phyloP scores from a whole-genome alignment of 2,329 filamentous ascomycete species.

The Aspergillus oerlinghausenensis region DNA sequence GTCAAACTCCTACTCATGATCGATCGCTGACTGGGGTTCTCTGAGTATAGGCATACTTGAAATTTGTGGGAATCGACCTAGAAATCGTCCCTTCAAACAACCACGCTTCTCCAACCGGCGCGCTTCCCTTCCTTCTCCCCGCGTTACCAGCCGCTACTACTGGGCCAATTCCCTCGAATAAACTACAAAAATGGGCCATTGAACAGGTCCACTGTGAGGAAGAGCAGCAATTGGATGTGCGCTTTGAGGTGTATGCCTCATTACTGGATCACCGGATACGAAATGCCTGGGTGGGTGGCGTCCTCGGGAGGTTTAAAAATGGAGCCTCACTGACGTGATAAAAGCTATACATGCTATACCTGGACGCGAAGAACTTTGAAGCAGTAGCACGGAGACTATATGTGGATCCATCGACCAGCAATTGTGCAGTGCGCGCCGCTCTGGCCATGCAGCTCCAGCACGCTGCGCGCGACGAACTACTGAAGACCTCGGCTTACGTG shows the following conservation, averaged over 20 bases:
- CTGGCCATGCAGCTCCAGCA: slow-evolving; percentile 63
- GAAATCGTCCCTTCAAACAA: slow-evolving; percentile 71
- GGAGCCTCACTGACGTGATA: neutral
- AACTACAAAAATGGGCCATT: slow-evolving; percentile 65
- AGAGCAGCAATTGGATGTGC: slow-evolving; percentile 50
- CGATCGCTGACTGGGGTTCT: neutral
- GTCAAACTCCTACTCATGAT: neutral
- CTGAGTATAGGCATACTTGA: slow-evolving; percentile 67
- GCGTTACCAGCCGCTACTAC: slow-evolving; percentile 35
- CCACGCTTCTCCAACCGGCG: slow-evolving; percentile 83
- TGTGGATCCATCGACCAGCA: slow-evolving; percentile 58
- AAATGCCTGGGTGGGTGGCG: slow-evolving; percentile 68
- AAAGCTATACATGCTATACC: slow-evolving; percentile 75
- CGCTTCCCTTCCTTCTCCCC: slow-evolving; percentile 82
- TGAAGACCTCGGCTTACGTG: slow-evolving; percentile 55
- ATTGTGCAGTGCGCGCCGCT: slow-evolving; percentile 57
- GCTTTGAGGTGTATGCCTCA: slow-evolving; percentile 71
- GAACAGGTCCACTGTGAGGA: slow-evolving; percentile 45
- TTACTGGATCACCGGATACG: slow-evolving; percentile 74
- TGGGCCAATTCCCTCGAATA: slow-evolving; percentile 56
- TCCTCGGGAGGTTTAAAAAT: neutral
- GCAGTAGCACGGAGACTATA: slow-evolving; percentile 68
- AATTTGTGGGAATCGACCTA: slow-evolving; percentile 67
- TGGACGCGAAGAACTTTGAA: slow-evolving; percentile 61
- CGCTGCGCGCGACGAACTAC: slow-evolving; percentile 70